phyloP scores from a whole-genome alignment of 75 land plant genomes.

The Cunninghamia lanceolata region DNA sequence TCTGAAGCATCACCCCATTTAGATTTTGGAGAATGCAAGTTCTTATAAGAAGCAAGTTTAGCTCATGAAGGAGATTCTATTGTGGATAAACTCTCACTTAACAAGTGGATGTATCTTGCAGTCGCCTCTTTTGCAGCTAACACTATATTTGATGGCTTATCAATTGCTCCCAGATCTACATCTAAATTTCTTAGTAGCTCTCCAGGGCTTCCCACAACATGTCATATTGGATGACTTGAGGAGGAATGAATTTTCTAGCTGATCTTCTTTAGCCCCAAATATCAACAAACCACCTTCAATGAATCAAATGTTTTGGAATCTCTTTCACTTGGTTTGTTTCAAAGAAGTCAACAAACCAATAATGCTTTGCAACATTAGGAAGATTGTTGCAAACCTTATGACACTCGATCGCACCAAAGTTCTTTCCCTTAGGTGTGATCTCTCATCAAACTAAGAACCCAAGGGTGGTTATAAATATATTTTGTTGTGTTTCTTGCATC shows the following conservation, averaged over 20 bases:
- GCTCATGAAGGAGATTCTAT: slow-evolving; percentile 52
- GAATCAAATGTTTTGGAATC: slow-evolving; percentile 32
- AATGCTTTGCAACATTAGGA: no score
- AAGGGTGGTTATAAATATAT: no score
- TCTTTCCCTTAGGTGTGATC: no score
- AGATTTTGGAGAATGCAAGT: slow-evolving; percentile 7
- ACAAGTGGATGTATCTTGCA: slow-evolving; percentile 33
- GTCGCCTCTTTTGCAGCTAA: slow-evolving; percentile 42
- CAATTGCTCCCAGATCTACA: slow-evolving; percentile 26
- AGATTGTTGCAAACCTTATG: no score
- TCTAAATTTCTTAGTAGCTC: slow-evolving; percentile 46
- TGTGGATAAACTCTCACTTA: slow-evolving; percentile 16
- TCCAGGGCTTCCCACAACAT: slow-evolving; percentile 43
- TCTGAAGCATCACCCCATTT: slow-evolving; percentile 61
- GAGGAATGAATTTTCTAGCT: slow-evolving; percentile 32
- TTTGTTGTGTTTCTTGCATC: no score
- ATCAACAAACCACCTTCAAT: slow-evolving; percentile 33
- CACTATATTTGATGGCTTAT: background rate
- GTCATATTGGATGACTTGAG: slow-evolving; percentile 59
- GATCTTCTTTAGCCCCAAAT: slow-evolving; percentile 39
- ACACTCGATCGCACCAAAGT: no score
- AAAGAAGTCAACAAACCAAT: no score
- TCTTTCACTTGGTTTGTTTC: slow-evolving; percentile 29
- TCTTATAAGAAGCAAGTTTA: slow-evolving; percentile 28
- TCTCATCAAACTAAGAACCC: no score